Conservation (phyloP, 257 asterid genomes). For the Nicotiana sylvestris region DNA sequence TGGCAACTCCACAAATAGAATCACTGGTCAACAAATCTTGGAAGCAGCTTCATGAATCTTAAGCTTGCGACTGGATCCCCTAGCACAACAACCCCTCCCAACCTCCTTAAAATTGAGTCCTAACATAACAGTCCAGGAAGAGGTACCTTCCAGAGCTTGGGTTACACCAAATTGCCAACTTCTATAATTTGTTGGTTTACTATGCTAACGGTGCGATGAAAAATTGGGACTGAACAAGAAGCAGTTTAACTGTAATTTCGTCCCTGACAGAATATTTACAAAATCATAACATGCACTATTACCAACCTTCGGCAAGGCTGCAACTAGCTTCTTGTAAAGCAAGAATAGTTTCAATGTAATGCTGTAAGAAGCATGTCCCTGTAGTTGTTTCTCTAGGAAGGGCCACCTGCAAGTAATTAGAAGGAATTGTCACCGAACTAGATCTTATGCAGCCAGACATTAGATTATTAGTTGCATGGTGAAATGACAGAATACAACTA, state of each 20-base stretch:
- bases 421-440: slow-evolving; percentile 21
- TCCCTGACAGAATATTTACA: neutral
- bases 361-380: slow-evolving; percentile 88
- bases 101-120: neutral
- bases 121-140: neutral
- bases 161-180: neutral
- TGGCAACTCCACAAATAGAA: slow-evolving; percentile 1
- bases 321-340: slow-evolving; percentile 91
- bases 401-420: slow-evolving; percentile 66
- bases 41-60: slow-evolving; percentile 1
- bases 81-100: neutral
- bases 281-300: slow-evolving; percentile 9
- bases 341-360: slow-evolving; percentile 82
- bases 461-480: neutral
- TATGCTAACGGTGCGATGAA: neutral
- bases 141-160: neutral
- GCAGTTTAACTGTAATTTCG: neutral
- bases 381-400: slow-evolving; percentile 79
- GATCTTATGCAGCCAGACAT: slow-evolving; percentile 1
- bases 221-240: neutral
- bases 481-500: neutral
- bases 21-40: neutral
- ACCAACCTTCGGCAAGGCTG: slow-evolving; percentile 63
- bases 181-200: neutral
- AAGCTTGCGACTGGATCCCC: neutral